phyloP scores from a whole-genome alignment of 106 monocot genomes.

The Agapanthus africanus region DNA sequence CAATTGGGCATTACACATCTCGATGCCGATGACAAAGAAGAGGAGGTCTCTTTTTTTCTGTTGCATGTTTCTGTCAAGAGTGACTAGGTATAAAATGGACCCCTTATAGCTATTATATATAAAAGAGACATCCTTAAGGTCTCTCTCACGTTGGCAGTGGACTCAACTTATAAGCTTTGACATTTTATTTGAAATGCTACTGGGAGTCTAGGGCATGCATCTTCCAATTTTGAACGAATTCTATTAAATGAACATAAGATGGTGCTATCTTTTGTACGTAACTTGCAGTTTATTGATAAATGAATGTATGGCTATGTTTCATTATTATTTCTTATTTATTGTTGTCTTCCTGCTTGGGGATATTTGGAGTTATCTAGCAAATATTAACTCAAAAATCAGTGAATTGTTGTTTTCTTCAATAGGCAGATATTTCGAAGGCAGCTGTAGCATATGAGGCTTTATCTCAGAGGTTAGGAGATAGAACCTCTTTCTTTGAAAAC shows the following conservation, averaged over 20 bases:
- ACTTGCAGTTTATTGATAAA: not conserved
- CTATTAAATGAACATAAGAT: not conserved
- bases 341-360: constrained; percentile 7
- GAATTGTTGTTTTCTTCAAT: constrained; percentile 5
- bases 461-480: constrained; percentile 62
- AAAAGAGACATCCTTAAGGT: not conserved
- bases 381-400: constrained; percentile 13
- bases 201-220: no score
- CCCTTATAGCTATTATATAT: not conserved
- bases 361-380: not conserved
- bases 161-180: not conserved
- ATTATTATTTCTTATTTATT: constrained; percentile 3
- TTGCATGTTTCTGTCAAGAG: not conserved
- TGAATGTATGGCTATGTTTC: not conserved
- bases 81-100: not conserved
- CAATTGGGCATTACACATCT: constrained; percentile 37
- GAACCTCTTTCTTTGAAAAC: constrained; percentile 74
- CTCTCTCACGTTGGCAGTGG: not conserved
- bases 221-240: not conserved
- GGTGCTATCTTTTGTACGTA: not conserved
- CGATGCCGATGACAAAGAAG: constrained; percentile 63
- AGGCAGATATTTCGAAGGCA: constrained; percentile 68
- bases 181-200: not conserved
- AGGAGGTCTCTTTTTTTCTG: constrained; percentile 47
- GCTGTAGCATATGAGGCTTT: constrained; percentile 64